Conservation (phyloP, 2,329 filamentous ascomycete genomes). For the Trichoderma lentiforme region DNA sequence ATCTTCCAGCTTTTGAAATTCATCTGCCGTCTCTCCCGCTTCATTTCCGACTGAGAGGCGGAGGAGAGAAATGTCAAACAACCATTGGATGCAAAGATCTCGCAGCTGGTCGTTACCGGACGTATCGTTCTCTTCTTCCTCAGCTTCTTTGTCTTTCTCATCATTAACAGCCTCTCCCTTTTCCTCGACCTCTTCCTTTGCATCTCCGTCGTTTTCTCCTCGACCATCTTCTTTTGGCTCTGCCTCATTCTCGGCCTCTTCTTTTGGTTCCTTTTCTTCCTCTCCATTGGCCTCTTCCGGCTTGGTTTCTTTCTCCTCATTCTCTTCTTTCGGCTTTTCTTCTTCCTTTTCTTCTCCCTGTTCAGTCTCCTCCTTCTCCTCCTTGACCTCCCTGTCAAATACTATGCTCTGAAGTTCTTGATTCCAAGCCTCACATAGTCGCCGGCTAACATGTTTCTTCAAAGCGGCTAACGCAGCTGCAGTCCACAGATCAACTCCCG, state of each 20-base stretch:
- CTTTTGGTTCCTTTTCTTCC: constrained; percentile 18
- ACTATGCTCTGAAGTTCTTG: constrained; percentile 37
- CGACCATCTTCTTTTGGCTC: constrained; percentile 19
- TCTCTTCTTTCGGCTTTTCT: constrained; percentile 13
- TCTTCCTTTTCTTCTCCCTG: constrained; percentile 19
- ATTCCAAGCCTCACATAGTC: constrained; percentile 50
- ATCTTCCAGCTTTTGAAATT: constrained; percentile 45
- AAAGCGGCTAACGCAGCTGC: constrained; percentile 60
- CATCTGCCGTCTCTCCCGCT: constrained; percentile 24
- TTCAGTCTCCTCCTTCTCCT: constrained; percentile 20
- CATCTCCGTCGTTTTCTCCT: constrained; percentile 6
- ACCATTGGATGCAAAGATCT: constrained; percentile 57
- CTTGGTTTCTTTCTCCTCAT: background rate
- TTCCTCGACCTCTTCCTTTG: constrained; percentile 18
- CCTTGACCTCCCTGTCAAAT: constrained; percentile 14
- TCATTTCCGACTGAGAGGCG: constrained; percentile 41
- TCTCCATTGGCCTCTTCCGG: constrained; percentile 1
- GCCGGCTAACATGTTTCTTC: constrained; percentile 54
- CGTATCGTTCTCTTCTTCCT: background rate
- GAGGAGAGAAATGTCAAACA: constrained; percentile 58
- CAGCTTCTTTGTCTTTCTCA: background rate
- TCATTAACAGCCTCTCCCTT: constrained; percentile 14
- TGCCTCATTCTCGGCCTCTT: constrained; percentile 12
- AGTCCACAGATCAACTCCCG: constrained; percentile 80
- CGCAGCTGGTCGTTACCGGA: constrained; percentile 29